These are phyloP conservation scores for Nymphaea thermarum DNA, from an alignment of 164 flowering plant genomes.

Conservation along the genomic window DNA sequence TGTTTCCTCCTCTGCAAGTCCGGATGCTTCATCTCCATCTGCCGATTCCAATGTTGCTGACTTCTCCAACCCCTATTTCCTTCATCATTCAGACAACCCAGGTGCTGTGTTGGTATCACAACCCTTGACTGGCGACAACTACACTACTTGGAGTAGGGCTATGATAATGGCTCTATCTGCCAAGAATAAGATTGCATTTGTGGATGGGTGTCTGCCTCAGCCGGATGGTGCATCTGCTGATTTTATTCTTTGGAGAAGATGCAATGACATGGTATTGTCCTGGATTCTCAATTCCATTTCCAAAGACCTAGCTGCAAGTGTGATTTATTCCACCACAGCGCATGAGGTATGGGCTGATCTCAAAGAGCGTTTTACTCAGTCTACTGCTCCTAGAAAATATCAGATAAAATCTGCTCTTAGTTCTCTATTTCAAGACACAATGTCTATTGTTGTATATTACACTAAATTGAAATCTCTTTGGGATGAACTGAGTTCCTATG, in stretches of 20 bases:
- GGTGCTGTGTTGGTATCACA: neutral
- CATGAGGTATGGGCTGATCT: neutral
- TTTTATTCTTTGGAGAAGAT: neutral
- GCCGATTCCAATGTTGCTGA: no score
- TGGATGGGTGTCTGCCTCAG: neutral
- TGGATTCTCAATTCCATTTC: neutral
- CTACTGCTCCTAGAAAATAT: neutral
- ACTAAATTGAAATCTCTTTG: no score
- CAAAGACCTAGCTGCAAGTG: neutral
- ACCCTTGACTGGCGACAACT: neutral
- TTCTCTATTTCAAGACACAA: no score
- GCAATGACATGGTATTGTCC: neutral
- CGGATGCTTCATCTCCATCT: no score
- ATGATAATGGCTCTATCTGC: neutral
- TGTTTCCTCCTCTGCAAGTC: no score
- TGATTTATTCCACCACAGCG: neutral
- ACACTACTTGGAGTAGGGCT: neutral
- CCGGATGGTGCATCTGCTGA: neutral
- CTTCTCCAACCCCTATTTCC: neutral
- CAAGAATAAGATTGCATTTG: neutral
- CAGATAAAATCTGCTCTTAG: neutral
- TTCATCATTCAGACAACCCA: neutral
- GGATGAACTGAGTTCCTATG: no score
- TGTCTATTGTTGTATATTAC: no score
- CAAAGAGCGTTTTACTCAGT: neutral